Base-by-base conservation (phyloP, 2,329 filamentous ascomycete genomes). In the Mariannaea sp. region DNA sequence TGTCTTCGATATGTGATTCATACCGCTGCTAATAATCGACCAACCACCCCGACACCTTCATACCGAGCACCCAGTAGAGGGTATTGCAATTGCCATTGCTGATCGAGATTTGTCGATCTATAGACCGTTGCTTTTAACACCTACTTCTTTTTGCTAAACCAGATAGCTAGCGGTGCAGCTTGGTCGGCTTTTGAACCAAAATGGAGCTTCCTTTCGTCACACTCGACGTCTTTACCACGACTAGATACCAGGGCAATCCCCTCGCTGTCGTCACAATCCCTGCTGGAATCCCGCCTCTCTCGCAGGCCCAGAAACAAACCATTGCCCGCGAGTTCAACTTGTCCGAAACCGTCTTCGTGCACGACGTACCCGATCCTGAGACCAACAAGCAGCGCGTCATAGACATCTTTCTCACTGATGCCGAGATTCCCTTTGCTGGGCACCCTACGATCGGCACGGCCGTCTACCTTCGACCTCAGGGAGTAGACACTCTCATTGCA, bases 281-380 rank as follows among this genome's bases (percentile, higher is more conserved):
- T 2, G 56, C 71, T 10, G 52, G 65, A 14, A 58, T 63, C 19
- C 69, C 69, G 7, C 60, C 69, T 12, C 71, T 85, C 17, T 74
- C 75, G 2, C 78, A 82, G 61, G 66, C 71, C 2, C 75, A 79
- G 63, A 86, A 87, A 65, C 82, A 84, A 64, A 65, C 70, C 56
- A 80, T 87, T 55, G 82, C 84, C 36, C 73, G 75, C 50, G 84
- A 87, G 69, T 86, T 87, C 73, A 84, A 84, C 69, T 79, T 84
- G 62, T 84, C 81, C 44, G 83, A 86, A 68, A 86, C 83, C 0
- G 80, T 85, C 40, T 87, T 87, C 64, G 69, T 86, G 27, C 81
- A 86, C 70, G 76, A 79, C 42, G 57, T 68, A 41, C 61, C 69
- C 22, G 70, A 73, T 17, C 53, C 59, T 10, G 66, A 56, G 59